Conservation (phyloP, 352 stramenopile genomes). For the Plasmopara halstedii region DNA sequence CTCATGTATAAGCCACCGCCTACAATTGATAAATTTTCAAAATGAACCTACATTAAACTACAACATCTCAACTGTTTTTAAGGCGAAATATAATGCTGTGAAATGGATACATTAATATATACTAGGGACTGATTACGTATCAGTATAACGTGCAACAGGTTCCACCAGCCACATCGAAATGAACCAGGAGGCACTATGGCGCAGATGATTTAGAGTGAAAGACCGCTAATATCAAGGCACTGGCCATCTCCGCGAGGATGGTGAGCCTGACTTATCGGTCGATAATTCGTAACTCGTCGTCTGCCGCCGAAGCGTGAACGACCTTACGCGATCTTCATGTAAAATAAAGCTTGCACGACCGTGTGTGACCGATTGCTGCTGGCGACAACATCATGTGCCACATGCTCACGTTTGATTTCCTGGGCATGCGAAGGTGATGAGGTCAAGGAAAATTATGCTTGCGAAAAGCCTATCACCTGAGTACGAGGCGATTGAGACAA, state of each 20-base stretch:
- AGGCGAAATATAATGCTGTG: too few relatives aligned
- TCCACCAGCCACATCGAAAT: background rate
- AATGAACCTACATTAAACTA: too few relatives aligned
- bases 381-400: background rate
- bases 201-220: background rate
- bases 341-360: background rate
- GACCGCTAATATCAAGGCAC: background rate
- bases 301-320: background rate
- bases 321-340: conserved; percentile 1
- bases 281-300: background rate
- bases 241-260: background rate
- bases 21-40: too few relatives aligned
- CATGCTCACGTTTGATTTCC: background rate
- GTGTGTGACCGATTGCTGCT: background rate
- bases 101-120: too few relatives aligned
- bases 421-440: background rate
- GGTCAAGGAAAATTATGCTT: background rate
- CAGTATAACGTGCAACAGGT: too few relatives aligned
- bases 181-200: background rate
- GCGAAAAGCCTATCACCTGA: background rate
- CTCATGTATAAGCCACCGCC: too few relatives aligned
- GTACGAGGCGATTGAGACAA: background rate
- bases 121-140: too few relatives aligned
- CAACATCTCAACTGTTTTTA: too few relatives aligned
- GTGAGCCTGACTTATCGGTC: background rate